Evolutionary conservation across 345 rosid species (phyloP).

Genomic region (Pugionium dolabratum): DNA sequence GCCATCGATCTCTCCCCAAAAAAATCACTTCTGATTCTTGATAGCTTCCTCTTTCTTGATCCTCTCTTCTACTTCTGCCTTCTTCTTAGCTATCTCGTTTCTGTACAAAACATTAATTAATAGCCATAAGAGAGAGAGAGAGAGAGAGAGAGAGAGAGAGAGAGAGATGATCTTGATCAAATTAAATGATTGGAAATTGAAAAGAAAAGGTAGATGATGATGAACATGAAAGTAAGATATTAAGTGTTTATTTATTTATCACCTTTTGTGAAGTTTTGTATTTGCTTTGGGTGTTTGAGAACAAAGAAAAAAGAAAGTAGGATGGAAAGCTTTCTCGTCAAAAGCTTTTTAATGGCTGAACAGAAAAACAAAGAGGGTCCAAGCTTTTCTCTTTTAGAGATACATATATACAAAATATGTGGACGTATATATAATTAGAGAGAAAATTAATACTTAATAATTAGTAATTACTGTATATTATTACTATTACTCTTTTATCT

Average conservation of each 20-base stretch:
- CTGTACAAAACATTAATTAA: constrained; percentile 33
- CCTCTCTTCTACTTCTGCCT: constrained; percentile 37
- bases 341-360: constrained; percentile 42
- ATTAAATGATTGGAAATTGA: constrained; percentile 29
- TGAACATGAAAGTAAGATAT: constrained; percentile 43
- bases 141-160: background rate
- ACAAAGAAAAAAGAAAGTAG: constrained; percentile 30
- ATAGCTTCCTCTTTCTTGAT: constrained; percentile 30
- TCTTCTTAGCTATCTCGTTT: constrained; percentile 21
- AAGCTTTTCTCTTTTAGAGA: constrained; percentile 48
- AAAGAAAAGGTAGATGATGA: constrained; percentile 35
- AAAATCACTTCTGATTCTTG: background rate
- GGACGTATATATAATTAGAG: constrained; percentile 1
- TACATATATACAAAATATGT: constrained; percentile 19
- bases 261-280: constrained; percentile 39
- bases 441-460: constrained; percentile 3
- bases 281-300: constrained; percentile 28
- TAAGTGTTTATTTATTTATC: constrained; percentile 25
- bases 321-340: constrained; percentile 49
- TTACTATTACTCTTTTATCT: constrained; percentile 57
- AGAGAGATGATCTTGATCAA: constrained; percentile 9
- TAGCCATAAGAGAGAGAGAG: background rate
- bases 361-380: constrained; percentile 52
- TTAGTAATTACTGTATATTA: constrained; percentile 20
- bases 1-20: constrained; percentile 49